Base-by-base conservation (phyloP, 2,329 filamentous ascomycete genomes). In the Fusarium cicatricum region DNA sequence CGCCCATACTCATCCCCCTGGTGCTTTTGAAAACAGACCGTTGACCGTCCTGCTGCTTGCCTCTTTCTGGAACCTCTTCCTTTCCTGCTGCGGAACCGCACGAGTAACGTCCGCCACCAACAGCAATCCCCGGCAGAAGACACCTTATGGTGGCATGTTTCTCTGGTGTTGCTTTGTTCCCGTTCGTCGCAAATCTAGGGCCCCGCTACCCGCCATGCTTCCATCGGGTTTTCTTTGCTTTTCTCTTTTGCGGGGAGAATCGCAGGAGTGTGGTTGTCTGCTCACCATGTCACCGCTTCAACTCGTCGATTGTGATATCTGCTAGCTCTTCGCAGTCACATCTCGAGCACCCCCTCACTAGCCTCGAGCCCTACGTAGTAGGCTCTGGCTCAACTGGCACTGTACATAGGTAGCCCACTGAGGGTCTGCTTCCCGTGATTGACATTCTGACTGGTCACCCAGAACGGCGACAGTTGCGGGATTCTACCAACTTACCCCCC, bases 381-480 rank as follows among this genome's bases (percentile, higher is more conserved):
- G 23, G 12, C 31, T 44, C 23, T 26, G 23, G 23, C 9, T 50
- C 54, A 60, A 38, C 42, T 60, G 51, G 38, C 39, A 52, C 43
- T 38, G 36, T n/a, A 44, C 11, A 32, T 34, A 34, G 23, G 9
- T 10, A 26, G 23, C 43, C 42, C 28, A 26, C 19, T 37, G 43
- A 49, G 29, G 14, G 47, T 46, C 34, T 41, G 28, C 37, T 41
- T 33, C 40, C 36, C 33, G 34, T 46, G 36, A 43, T 60, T 63
- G 60, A 57, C 60, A 63, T 51, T 45, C 57, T 58, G 60, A 60
- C 60, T 49, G 33, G 60, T 57, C 60, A 47, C 28, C 36, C 11
- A 36, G 23, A 10, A 26, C n/a, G n/a, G 23, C 54, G 37, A 43
- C 32, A 45, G 39, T 60, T 46, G 45, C 41, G 26, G 46, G 47